Evolutionary conservation across 2,329 filamentous ascomycete species (phyloP), one percentile per base, ranked within the genome.

Genomic region (Diaporthe destruens): DNA sequence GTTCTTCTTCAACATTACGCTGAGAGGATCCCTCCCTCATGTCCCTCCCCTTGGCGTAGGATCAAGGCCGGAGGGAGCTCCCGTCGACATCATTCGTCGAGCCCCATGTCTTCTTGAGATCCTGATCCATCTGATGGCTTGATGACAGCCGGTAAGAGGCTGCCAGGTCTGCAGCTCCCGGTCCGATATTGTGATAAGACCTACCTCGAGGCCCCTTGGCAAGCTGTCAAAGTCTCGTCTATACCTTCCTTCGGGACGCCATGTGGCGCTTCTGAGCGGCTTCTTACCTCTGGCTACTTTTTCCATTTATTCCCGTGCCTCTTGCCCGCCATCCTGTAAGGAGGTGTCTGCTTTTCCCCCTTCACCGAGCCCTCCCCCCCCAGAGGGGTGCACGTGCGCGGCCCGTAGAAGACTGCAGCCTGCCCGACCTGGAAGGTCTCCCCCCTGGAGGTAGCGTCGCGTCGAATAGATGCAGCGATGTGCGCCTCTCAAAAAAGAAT

Each of bases 191-290:
- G 29, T 66, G 61, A 66, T 34, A 34, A 66, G 61, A 51, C 61
- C 47, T 66, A 32, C 61, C 61, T 66, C 61, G 61, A 65, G 44
- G 32, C 61, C 47, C 47, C 61, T 51, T 66, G 61, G 44, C 61
- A 53, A 53, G 47, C 61, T 66, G 61, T 66, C 61, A 66, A 66
- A 66, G 61, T 66, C 61, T 66, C 61, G 61, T 66, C 51, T 66
- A 66, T 25, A 39, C 61, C 61, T 66, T 36, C 61, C 61, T n/a
- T 66, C 61, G 47, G 32, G 44, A 53, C 61, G 47, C 61, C 47
- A 53, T 66, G 61, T 66, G 61, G 61, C 61, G 47, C 32, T 53
- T 32, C 16, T 66, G 32, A 14, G 32, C 47, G 47, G 61, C 61
- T 36, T 36, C 29, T 65, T 51, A n/a, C 61, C 61, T 53, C n/a